Evolutionary conservation across 306 rosid genomes (phyloP).

Genomic region (Corylus americana): DNA sequence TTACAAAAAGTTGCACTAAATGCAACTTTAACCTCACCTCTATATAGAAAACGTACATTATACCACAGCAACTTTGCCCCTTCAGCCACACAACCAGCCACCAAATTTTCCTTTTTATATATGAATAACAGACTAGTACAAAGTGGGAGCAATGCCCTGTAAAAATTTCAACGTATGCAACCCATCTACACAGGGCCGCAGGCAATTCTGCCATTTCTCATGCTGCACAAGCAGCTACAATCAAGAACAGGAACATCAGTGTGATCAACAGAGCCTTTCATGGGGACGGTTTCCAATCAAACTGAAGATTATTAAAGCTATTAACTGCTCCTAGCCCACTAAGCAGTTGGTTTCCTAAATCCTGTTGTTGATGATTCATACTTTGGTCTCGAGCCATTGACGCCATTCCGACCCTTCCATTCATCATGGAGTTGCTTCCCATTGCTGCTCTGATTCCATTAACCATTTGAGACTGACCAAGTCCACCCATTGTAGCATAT

Average conservation of each 20-base stretch:
- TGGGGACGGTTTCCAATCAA: slow-evolving; percentile 85
- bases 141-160: slow-evolving; percentile 59
- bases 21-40: background rate
- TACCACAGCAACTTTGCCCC: slow-evolving; percentile 61
- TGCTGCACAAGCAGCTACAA: slow-evolving; percentile 57
- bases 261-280: slow-evolving; percentile 45
- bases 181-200: slow-evolving; percentile 39
- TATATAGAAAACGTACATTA: slow-evolving; percentile 43
- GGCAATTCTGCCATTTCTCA: slow-evolving; percentile 54
- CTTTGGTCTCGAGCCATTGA: slow-evolving; percentile 78
- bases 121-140: slow-evolving; percentile 69
- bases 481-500: slow-evolving; percentile 68
- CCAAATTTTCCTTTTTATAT: slow-evolving; percentile 67
- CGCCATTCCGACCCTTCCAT: slow-evolving; percentile 86
- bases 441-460: slow-evolving; percentile 78
- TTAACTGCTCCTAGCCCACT: slow-evolving; percentile 84
- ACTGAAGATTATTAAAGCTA: slow-evolving; percentile 78
- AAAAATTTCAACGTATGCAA: slow-evolving; percentile 37
- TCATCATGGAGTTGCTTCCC: slow-evolving; percentile 76
- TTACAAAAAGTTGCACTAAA: background rate
- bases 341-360: slow-evolving; percentile 83
- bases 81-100: slow-evolving; percentile 70
- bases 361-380: slow-evolving; percentile 76
- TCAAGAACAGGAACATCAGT: slow-evolving; percentile 31
- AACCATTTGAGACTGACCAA: slow-evolving; percentile 69